Percentiles rank a stretch among this genome's conserved stretches.
Conservation (phyloP, 2,329 filamentous ascomycete species). For the Neoarthrinium moseri region DNA sequence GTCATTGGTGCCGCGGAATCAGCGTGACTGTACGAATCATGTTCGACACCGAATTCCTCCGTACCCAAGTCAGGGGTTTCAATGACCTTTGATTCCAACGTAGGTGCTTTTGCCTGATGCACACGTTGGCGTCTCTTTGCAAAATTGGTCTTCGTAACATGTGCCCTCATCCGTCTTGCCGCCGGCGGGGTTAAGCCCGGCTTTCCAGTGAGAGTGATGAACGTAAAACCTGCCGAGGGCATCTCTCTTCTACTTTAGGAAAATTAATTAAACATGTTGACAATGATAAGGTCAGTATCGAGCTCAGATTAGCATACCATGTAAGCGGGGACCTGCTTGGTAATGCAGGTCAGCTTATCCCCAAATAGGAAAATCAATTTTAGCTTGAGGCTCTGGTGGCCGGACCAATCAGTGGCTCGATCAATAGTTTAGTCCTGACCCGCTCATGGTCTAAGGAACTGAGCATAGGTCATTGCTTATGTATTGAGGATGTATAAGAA, state of each 20-base stretch:
- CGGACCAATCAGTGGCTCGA: too few relatives aligned
- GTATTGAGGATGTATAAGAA: too few relatives aligned
- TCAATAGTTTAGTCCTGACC: too few relatives aligned
- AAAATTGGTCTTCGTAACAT: slow-evolving; percentile 19
- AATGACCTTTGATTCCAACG: neutral
- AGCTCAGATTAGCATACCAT: neutral
- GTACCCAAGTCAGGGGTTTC: neutral
- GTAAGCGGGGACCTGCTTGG: too few relatives aligned
- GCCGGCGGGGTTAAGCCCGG: slow-evolving; percentile 13
- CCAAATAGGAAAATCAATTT: slow-evolving; percentile 13
- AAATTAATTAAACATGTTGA: slow-evolving; percentile 9
- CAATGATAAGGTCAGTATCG: neutral
- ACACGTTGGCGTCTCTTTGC: slow-evolving; percentile 16
- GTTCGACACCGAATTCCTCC: too few relatives aligned
- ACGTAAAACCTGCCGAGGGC: slow-evolving; percentile 14
- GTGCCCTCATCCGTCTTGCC: slow-evolving; percentile 16
- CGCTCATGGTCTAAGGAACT: too few relatives aligned
- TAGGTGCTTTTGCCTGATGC: neutral
- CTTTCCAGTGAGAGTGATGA: slow-evolving; percentile 16
- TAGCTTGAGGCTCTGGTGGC: too few relatives aligned
- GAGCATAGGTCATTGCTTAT: too few relatives aligned
- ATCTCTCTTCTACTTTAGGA: slow-evolving; percentile 15
- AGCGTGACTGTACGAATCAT: too few relatives aligned
- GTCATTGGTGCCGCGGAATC: neutral
- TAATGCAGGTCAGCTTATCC: slow-evolving; percentile 8